Conservation (phyloP, 1,139 yeast genomes). For the Geotrichum europaeum region DNA sequence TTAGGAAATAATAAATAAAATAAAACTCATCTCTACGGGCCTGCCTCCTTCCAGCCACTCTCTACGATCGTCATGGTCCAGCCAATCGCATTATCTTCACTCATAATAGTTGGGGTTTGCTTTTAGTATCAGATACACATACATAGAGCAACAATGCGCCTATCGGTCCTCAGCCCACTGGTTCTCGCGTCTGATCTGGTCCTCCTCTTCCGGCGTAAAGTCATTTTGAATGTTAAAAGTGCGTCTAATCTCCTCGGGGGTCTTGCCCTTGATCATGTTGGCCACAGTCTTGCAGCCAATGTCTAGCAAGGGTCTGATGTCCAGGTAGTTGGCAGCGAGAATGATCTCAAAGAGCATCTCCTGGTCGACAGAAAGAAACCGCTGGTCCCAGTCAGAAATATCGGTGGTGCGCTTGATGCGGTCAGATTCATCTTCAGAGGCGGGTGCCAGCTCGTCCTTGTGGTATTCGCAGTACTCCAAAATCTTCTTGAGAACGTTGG, state of each 20-base stretch:
- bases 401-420: slow-evolving; percentile 38
- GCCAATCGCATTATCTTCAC: not conserved
- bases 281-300: slow-evolving; percentile 98
- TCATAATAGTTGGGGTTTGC: not conserved
- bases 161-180: slow-evolving; percentile 19
- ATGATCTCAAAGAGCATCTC: slow-evolving; percentile 97
- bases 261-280: slow-evolving; percentile 93
- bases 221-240: slow-evolving; percentile 94
- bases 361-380: slow-evolving; percentile 92
- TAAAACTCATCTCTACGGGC: no score
- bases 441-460: slow-evolving; percentile 61
- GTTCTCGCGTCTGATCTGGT: slow-evolving; percentile 70
- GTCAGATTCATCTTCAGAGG: slow-evolving; percentile 18
- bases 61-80: not conserved
- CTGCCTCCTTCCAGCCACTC: not conserved
- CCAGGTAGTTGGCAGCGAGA: slow-evolving; percentile 90
- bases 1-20: no score
- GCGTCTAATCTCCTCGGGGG: slow-evolving; percentile 94
- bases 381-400: slow-evolving; percentile 93
- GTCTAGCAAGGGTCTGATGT: slow-evolving; percentile 86
- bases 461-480: slow-evolving; percentile 98
- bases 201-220: slow-evolving; percentile 97
- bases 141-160: not conserved
- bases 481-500: slow-evolving; percentile 78
- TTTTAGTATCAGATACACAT: not conserved